Evolutionary conservation across 2,329 filamentous ascomycete genomes (phyloP), one percentile per base, ranked within the genome.

Genomic region (Cercospora beticola): DNA sequence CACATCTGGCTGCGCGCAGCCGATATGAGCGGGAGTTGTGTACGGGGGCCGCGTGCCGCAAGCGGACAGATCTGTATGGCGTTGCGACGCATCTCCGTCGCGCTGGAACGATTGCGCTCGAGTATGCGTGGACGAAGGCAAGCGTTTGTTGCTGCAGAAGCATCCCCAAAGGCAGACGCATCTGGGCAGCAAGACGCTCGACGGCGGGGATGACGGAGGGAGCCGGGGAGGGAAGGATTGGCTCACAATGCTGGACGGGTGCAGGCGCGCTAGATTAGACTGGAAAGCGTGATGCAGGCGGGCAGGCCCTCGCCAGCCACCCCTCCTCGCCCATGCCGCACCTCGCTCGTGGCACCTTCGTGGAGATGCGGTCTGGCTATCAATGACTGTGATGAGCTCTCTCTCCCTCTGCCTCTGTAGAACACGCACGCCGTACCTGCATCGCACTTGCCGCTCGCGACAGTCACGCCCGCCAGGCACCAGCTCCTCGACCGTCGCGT

Each of bases 271-370:
- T 21, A 63, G 16, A 26, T 30, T 30, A 46, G 60, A 62, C 23
- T 14, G 56, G 30, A 33, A 33, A 33, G 56, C 56, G 56, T 36
- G 30, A 59, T 31, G 61, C 61, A 63, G 18, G 40, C n/a, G 49
- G 49, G 21, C 49, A 54, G 23, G 23, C 49, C 49, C 49, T 56
- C 49, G 40, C 61, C 61, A 63, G 61, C 62, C 46, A 64, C 62
- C 62, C 62, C 62, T 64, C 62, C 46, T 63, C 60, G 60, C 40
- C 52, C 62, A 57, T 43, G 61, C 61, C 59, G 59, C 59, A 62
- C 46, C 46, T 52, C 56, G 16, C 43, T 63, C 26, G 61, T 63
- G 40, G 61, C 61, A 59, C 56, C 2, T 36, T 33, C 28, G 56
- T 36, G 16, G 56, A 23, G 56, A 31, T 59, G 56, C 56, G 28